These are phyloP conservation scores for Cyamopsis tetragonoloba DNA, from an alignment of 306 rosid species.

Conservation along the genomic window DNA sequence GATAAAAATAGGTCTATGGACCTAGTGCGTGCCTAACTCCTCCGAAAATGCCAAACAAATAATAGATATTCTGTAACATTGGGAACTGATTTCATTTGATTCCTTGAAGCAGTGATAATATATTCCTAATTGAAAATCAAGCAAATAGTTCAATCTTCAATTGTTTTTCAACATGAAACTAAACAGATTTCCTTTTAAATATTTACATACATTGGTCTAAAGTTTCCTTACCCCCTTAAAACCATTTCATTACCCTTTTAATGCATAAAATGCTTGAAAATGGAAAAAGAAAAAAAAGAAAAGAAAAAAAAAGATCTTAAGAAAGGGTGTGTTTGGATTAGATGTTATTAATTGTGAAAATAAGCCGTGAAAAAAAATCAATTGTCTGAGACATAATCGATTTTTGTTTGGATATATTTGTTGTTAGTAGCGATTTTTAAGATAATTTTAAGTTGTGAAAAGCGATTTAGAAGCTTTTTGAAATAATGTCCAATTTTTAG, in stretches of 20 bases:
- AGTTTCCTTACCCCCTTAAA: not conserved
- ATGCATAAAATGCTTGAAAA: not conserved
- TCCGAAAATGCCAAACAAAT: not conserved
- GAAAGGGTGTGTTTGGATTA: too few relatives aligned
- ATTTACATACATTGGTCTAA: conserved; percentile 1
- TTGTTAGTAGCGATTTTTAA: too few relatives aligned
- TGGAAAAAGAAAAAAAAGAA: not conserved
- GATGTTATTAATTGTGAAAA: too few relatives aligned
- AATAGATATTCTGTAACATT: too few relatives aligned
- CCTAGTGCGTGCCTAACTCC: not conserved
- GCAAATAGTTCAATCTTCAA: not conserved
- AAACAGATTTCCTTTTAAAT: conserved; percentile 9
- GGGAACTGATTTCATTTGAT: not conserved
- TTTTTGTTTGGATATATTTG: too few relatives aligned
- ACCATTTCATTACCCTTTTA: not conserved
- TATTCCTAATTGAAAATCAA: not conserved
- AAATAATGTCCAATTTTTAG: too few relatives aligned
- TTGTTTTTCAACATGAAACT: not conserved
- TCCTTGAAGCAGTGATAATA: not conserved
- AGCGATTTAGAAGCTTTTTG: too few relatives aligned
- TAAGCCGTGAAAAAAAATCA: too few relatives aligned
- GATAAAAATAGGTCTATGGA: not conserved
- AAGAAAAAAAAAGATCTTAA: too few relatives aligned
- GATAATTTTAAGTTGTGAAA: too few relatives aligned
- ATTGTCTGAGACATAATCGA: too few relatives aligned